Conservation (phyloP, 352 stramenopile genomes). For the Phytophthora pistaciae region DNA sequence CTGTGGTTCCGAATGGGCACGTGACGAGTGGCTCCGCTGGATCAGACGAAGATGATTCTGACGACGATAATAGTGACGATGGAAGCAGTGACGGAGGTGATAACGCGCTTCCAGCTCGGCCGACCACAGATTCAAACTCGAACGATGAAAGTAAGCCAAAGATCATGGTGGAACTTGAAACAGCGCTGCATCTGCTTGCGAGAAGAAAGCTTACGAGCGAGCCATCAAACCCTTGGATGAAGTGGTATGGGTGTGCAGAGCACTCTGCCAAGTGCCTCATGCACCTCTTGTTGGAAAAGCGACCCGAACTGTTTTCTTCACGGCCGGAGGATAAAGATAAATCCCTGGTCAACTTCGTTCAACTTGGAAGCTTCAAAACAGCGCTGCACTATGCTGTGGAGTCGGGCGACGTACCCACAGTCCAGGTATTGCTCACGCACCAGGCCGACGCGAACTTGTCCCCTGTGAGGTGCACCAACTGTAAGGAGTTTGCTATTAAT, state of each 20-base stretch:
- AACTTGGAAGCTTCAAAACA: conserved; percentile 62
- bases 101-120: not conserved
- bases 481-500: conserved; percentile 34
- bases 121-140: not conserved
- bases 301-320: conserved; percentile 34
- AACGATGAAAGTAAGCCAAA: conserved; percentile 22
- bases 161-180: conserved; percentile 49
- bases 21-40: not conserved
- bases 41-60: conserved; percentile 8
- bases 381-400: conserved; percentile 68
- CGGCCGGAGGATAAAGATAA: conserved; percentile 23
- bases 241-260: conserved; percentile 52
- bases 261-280: conserved; percentile 49
- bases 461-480: conserved; percentile 51
- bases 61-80: conserved; percentile 20
- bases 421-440: conserved; percentile 43
- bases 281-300: conserved; percentile 55
- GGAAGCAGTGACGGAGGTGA: conserved; percentile 14
- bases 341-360: conserved; percentile 53
- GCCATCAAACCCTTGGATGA: conserved; percentile 31
- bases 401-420: conserved; percentile 49
- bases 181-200: conserved; percentile 62
- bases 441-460: conserved; percentile 65
- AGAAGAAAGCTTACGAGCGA: conserved; percentile 51
- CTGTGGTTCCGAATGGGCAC: not conserved